A percentile compares a stretch with the other conserved stretches of the same genome.
These are phyloP conservation scores for Hypoxylon sp. DNA, from an alignment of 2,329 filamentous ascomycete species.

Conservation along the genomic window DNA sequence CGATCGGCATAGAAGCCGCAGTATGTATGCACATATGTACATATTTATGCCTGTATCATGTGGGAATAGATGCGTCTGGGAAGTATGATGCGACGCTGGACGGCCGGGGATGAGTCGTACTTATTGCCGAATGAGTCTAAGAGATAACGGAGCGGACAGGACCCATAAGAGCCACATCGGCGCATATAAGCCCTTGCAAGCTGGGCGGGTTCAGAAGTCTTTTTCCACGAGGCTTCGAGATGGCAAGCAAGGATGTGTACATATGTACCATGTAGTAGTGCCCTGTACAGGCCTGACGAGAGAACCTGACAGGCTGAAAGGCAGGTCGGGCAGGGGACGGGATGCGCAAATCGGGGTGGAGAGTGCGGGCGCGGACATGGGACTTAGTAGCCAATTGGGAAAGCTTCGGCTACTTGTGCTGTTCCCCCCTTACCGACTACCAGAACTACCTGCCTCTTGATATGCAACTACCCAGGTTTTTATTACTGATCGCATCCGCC, in stretches of 20 bases:
- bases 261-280: too few species aligned
- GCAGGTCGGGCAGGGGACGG: too few species aligned
- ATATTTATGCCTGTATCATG: background rate
- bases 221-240: slow-evolving; percentile 20
- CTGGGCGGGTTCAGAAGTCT: background rate
- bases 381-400: slow-evolving; percentile 14
- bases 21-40: slow-evolving; percentile 3
- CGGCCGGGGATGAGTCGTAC: slow-evolving; percentile 24
- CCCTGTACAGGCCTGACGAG: too few species aligned
- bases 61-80: background rate
- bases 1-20: slow-evolving; percentile 3
- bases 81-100: background rate
- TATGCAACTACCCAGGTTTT: too few species aligned
- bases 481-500: background rate
- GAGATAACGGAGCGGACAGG: slow-evolving; percentile 11
- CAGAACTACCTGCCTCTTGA: too few species aligned
- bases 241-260: too few species aligned
- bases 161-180: slow-evolving; percentile 2
- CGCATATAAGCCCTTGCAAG: slow-evolving; percentile 10
- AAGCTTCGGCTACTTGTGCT: slow-evolving; percentile 11
- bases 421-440: too few species aligned
- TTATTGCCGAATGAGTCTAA: slow-evolving; percentile 28
- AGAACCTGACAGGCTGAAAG: too few species aligned
- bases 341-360: slow-evolving; percentile 24
- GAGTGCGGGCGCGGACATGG: slow-evolving; percentile 6